Evolutionary conservation across 2,329 filamentous ascomycete species (phyloP).

Genomic region (Exophiala dermatitidis): DNA sequence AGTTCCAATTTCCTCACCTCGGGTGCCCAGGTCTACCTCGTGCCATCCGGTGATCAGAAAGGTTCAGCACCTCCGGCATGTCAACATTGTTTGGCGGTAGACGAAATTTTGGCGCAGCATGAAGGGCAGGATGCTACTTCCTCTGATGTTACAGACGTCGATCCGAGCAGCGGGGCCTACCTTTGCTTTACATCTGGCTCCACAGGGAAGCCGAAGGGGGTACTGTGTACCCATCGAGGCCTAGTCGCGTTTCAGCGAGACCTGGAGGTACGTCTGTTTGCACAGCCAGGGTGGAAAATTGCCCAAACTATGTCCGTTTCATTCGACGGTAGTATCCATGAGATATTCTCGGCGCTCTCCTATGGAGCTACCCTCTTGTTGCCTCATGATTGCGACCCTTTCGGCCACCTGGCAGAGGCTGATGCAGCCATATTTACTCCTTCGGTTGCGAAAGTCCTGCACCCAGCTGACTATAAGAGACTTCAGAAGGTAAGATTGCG

Average conservation of each 20-base stretch:
- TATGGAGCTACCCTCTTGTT: constrained; percentile 39
- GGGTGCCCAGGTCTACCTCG: constrained; percentile 28
- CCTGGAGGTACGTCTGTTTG: constrained; percentile 31
- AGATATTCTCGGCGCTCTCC: constrained; percentile 37
- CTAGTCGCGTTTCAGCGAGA: constrained; percentile 35
- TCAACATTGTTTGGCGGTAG: constrained; percentile 20
- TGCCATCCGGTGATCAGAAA: constrained; percentile 14
- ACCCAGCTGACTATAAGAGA: too few relatives aligned
- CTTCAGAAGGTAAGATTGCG: too few relatives aligned
- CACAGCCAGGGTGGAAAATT: constrained; percentile 32
- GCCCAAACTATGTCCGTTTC: constrained; percentile 39
- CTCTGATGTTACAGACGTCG: neutral
- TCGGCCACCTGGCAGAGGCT: constrained; percentile 30
- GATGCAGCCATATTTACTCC: constrained; percentile 37
- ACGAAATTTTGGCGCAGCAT: constrained; percentile 14
- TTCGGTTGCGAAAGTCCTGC: too few relatives aligned
- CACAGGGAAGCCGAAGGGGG: constrained; percentile 41
- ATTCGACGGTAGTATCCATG: constrained; percentile 43
- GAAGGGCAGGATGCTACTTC: neutral
- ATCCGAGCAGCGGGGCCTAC: constrained; percentile 30
- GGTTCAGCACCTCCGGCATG: constrained; percentile 9
- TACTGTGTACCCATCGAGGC: constrained; percentile 33
- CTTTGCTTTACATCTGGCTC: constrained; percentile 42
- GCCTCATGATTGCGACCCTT: constrained; percentile 22
- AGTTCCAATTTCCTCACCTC: constrained; percentile 26